Evolutionary conservation across 2,329 filamentous ascomycete species (phyloP).

Genomic region (Penicillium sp.): DNA sequence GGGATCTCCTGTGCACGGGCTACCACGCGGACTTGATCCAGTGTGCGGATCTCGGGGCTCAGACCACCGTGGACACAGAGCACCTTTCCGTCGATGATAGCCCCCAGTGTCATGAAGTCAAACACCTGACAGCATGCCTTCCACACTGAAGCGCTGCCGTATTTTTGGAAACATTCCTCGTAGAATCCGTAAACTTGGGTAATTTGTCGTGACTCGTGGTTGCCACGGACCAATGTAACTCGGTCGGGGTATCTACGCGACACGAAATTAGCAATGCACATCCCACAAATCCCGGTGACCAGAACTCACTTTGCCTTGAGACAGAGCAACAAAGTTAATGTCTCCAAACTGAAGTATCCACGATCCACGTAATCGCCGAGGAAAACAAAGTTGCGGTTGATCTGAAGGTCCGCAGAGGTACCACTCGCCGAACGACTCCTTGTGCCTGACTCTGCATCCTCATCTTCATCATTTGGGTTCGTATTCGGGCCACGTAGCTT

Average conservation of each 20-base stretch:
- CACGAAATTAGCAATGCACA: neutral
- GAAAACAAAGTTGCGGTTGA: slow-evolving; percentile 71
- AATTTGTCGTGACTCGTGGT: slow-evolving; percentile 95
- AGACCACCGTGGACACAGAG: slow-evolving; percentile 68
- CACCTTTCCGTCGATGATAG: slow-evolving; percentile 75
- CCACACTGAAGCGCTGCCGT: slow-evolving; percentile 96
- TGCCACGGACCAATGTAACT: slow-evolving; percentile 92
- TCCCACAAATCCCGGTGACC: neutral
- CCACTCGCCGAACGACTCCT: slow-evolving; percentile 31
- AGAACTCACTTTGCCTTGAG: slow-evolving; percentile 65
- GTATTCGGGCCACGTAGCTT: slow-evolving; percentile 65
- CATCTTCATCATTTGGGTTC: slow-evolving; percentile 34
- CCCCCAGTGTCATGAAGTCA: slow-evolving; percentile 89
- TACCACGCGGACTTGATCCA: slow-evolving; percentile 71
- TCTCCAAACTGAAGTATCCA: slow-evolving; percentile 73
- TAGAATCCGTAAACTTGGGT: slow-evolving; percentile 98
- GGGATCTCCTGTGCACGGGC: slow-evolving; percentile 75
- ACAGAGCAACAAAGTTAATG: slow-evolving; percentile 71
- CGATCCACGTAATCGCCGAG: slow-evolving; percentile 73
- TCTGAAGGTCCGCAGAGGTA: slow-evolving; percentile 38
- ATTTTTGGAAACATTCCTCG: slow-evolving; percentile 94
- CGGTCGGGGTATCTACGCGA: slow-evolving; percentile 77
- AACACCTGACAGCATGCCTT: slow-evolving; percentile 97
- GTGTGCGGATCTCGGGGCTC: slow-evolving; percentile 10
- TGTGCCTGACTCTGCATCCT: slow-evolving; percentile 34